These are phyloP conservation scores for Brassica juncea DNA, from an alignment of 345 rosid species.

Conservation along the genomic window DNA sequence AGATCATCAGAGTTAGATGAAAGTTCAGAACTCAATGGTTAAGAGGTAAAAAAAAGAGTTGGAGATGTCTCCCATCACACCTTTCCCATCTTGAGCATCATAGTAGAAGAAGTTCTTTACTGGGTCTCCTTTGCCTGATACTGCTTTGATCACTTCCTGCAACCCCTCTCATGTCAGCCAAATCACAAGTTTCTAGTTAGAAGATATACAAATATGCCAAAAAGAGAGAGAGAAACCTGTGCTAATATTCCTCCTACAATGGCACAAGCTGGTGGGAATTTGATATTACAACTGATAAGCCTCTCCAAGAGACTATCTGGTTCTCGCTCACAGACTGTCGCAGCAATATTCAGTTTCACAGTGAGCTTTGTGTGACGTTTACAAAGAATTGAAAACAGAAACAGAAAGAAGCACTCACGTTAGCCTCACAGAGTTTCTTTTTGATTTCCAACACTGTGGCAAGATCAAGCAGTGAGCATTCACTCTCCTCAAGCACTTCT, in stretches of 20 bases:
- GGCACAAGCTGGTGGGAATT: constrained; percentile 93
- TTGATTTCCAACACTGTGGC: constrained; percentile 59
- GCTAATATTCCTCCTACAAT: constrained; percentile 89
- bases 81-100: constrained; percentile 87
- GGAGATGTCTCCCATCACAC: constrained; percentile 78
- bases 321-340: constrained; percentile 61
- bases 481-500: constrained; percentile 71
- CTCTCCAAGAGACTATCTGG: constrained; percentile 74
- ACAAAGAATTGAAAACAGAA: background rate
- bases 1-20: background rate
- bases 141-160: constrained; percentile 90
- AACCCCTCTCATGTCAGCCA: background rate
- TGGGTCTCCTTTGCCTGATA: constrained; percentile 88
- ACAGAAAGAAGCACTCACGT: constrained; percentile 42
- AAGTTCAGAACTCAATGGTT: constrained; percentile 10
- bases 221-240: constrained; percentile 55
- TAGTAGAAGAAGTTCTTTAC: constrained; percentile 90
- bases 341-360: background rate
- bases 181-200: background rate
- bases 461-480: constrained; percentile 54
- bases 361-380: background rate
- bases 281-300: constrained; percentile 50
- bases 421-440: constrained; percentile 69
- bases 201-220: background rate
- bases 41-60: constrained; percentile 31